Percentiles rank a stretch among this genome's conserved stretches.
phyloP scores from a whole-genome alignment of 768 basidiomycete species.

The Xerocomellus dryophilus region DNA sequence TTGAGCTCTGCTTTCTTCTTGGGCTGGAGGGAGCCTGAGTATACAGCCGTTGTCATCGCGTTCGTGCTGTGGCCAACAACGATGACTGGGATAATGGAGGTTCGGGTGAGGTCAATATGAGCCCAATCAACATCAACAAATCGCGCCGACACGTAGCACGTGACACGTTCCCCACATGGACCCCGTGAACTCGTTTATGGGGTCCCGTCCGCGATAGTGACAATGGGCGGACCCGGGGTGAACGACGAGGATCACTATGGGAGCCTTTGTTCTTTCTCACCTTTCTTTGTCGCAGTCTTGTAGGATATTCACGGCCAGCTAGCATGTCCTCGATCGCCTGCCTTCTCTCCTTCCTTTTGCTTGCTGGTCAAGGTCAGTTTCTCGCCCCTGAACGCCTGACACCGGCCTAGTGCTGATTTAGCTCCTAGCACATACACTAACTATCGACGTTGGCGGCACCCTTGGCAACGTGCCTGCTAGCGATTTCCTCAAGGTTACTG shows the following conservation, averaged over 20 bases:
- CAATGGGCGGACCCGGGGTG: no score
- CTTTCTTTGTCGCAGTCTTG: constrained; percentile 26
- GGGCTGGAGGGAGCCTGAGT: constrained; percentile 51
- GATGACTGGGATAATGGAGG: constrained; percentile 9
- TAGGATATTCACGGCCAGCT: constrained; percentile 28
- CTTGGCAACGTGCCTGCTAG: constrained; percentile 37
- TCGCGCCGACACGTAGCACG: constrained; percentile 27
- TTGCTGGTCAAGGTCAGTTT: constrained; percentile 59
- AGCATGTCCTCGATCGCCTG: constrained; percentile 29
- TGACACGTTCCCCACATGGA: constrained; percentile 10
- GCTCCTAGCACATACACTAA: constrained; percentile 43
- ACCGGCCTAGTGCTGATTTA: neutral
- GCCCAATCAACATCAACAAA: constrained; percentile 30
- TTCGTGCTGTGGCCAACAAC: neutral
- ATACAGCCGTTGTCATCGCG: constrained; percentile 44
- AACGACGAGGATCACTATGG: neutral
- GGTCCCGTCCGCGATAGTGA: neutral
- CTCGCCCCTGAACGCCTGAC: neutral
- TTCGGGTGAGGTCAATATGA: constrained; percentile 15
- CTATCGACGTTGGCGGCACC: constrained; percentile 42
- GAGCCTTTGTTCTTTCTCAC: constrained; percentile 7
- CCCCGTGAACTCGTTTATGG: constrained; percentile 6
- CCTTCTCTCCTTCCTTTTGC: constrained; percentile 35
- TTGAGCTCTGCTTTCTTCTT: constrained; percentile 72
- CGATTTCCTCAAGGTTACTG: constrained; percentile 44